These are phyloP conservation scores for Circinella minor DNA, from an alignment of 371 early-diverging fungal species.

Conservation along the genomic window DNA sequence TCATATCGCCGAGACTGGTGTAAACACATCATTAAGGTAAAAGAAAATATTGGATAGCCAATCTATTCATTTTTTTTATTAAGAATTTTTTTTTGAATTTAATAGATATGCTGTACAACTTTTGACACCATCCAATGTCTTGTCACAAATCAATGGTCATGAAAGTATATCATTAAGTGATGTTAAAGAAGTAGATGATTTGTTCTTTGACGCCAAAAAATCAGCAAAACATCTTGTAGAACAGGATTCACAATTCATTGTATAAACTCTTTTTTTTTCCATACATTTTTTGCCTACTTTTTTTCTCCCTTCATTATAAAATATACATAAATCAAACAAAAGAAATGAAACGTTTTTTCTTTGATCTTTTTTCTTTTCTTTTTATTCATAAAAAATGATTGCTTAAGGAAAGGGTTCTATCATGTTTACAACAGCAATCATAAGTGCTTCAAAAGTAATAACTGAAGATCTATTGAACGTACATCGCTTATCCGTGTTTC, in stretches of 20 bases:
- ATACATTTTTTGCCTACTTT: neutral
- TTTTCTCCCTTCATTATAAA: neutral
- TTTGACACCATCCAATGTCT: slow-evolving; percentile 89
- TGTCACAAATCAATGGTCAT: slow-evolving; percentile 86
- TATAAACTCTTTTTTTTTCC: slow-evolving; percentile 2
- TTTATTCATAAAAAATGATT: too few relatives aligned
- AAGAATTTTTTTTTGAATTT: too few relatives aligned
- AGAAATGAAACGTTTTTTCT: too few relatives aligned
- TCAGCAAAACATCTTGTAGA: slow-evolving; percentile 71
- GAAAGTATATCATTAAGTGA: slow-evolving; percentile 81
- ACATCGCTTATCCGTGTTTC: too few relatives aligned
- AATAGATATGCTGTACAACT: slow-evolving; percentile 96
- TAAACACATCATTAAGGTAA: slow-evolving; percentile 75
- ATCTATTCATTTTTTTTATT: too few relatives aligned
- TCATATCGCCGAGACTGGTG: slow-evolving; percentile 82
- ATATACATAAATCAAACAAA: too few relatives aligned
- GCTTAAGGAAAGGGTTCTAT: too few relatives aligned
- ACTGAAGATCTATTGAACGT: too few relatives aligned
- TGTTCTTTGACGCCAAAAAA: slow-evolving; percentile 94
- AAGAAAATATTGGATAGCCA: neutral
- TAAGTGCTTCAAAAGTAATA: too few relatives aligned
- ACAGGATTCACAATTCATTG: slow-evolving; percentile 47
- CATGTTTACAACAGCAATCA: too few relatives aligned
- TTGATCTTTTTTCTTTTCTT: too few relatives aligned
- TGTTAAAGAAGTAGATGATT: slow-evolving; percentile 79